Base-by-base conservation (phyloP, 192 early-diverging fungal species). In the Backusella psychrophila region DNA sequence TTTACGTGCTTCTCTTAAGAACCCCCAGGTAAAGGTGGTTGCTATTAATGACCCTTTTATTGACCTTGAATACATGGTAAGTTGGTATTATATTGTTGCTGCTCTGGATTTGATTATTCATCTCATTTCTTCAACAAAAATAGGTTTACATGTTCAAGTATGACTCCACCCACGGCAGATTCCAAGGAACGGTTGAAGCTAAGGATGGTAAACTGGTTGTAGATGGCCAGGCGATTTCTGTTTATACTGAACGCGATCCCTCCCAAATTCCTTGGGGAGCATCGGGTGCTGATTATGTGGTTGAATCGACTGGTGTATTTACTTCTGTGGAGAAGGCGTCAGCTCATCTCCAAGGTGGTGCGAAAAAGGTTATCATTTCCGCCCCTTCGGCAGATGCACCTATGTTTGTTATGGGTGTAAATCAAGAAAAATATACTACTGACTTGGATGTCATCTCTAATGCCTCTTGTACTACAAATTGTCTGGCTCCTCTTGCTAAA, bases 381-480 rank as follows among this genome's bases (percentile, higher is more conserved):
- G 97, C 97, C 26, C 97, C 97, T 70, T 96, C 96, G 41, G 86
- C 85, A 59, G 96, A 98, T 81, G 96, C 96, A 2, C 97, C 97
- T 66, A 98, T 97, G 96, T 98, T 96, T 83, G 97, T 99, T 53
- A 89, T 88, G 78, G 94, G 95, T 83, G 97, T 99, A 87, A 99
- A 99, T 92, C 85, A 93, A 77, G 93, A 96, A 65, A 88, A 90
- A 77, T 99, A 99, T 89, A 90, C 95, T 80, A 80, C 89, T 65
- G 82, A 80, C 68, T 89, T 93, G 84, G 89, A 90, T 21, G 92
- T 98, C 74, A 89, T 99, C 75, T 97, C 96, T 72, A 99, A 99
- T 86, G 97, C 97, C 66, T 99, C 97, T 23, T 99, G 97, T 93
- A 99, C 97, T 72, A 99, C 97, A 90, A 99, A 97, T 92, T 97